Base-by-base conservation (phyloP, 176 grass and related monocot species). In the Raddia distichophylla region DNA sequence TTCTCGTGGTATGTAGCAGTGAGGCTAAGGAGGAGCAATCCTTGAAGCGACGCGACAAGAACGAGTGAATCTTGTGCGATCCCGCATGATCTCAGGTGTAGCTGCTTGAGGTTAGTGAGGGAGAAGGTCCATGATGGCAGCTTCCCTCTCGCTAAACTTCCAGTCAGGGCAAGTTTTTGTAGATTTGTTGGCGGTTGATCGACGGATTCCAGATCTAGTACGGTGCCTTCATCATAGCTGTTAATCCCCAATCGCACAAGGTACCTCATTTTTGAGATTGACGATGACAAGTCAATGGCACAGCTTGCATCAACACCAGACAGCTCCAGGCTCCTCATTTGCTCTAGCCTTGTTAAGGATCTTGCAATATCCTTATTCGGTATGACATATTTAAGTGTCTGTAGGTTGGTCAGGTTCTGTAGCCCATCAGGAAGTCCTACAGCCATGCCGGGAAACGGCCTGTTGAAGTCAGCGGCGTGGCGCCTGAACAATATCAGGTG, bases 381-480 rank as follows among this genome's bases (percentile, higher is more conserved):
- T 44, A 14, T 3, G 6, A 86, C 74, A 10, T 81, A 74, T 37
- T 86, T 90, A 2, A 90, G 67, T 4, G 79, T 82, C 10, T 90
- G 88, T 10, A 90, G 44, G 43, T 14, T 14, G 33, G 8, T 84
- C 60, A 88, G 50, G 5, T 60, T 68, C 3, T 72, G 1, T 4
- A 88, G 27, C 4, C 75, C 75, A 10, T 64, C 16, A 0, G 79
- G 74, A 63, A 75, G 14, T 7, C 2, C 7, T 3, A 75, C 10
- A 22, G 60, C 42, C 0, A 0, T 68, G 4, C 79, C 79, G 1
- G 69, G 67, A 11, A 8, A 32, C 0, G 59, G 47, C 7, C 14
- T 32, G 17, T 6, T 7, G 0, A 56, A 6, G 1, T 66, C n/a
- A 10, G 78, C 5, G 17, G 15, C 11, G 3, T 72, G 20, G 40